Evolutionary conservation across 768 basidiomycete genomes (phyloP), one percentile per base, ranked within the genome.

Genomic region (Serendipita sp.): DNA sequence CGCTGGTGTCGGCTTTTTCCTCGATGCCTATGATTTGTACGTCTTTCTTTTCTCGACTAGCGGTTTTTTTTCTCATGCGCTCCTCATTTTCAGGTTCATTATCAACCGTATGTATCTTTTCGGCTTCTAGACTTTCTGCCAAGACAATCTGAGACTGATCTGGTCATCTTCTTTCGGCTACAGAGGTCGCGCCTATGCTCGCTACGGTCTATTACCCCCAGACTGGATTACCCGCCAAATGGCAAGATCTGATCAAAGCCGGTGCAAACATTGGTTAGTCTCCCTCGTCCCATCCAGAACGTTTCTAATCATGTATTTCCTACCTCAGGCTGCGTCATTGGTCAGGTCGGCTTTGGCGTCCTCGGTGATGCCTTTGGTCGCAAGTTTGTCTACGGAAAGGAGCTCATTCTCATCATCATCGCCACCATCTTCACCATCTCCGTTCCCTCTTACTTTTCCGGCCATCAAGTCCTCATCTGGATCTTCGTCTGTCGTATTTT

Each of bases 21-120:
- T 86, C 34, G 84, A 86, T 70, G 84, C 84, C 3, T 86, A 86
- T 66, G 84, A 86, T 68, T 72, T 86, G 3, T 86, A 85, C 72
- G 79, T 85, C 65, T 84, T 86, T 70, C 85, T 85, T 70, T 82
- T 81, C 64, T 43, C 48, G 30, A 4, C 20, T 63, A 17, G 3
- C 16, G 17, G 17, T 24, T 31, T 9, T 41, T 41, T 3, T 34
- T 31, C 5, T 20, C 33, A 16, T 42, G 9, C 14, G 5, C 34
- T 38, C 33, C 63, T 62, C 65, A 56, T 30, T 44, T n/a, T 20
- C 30, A 61, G 43, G 61, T 42, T 61, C 24, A 42, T 61, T 56
- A 56, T 56, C 33, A 50, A 61, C 43, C 62, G 41, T 5, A 22
- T 0, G 41, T 65, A 14, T 20, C 45, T 5, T 20, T 20, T 9